phyloP scores from a whole-genome alignment of 306 rosid species.

The Corylus avellana region DNA sequence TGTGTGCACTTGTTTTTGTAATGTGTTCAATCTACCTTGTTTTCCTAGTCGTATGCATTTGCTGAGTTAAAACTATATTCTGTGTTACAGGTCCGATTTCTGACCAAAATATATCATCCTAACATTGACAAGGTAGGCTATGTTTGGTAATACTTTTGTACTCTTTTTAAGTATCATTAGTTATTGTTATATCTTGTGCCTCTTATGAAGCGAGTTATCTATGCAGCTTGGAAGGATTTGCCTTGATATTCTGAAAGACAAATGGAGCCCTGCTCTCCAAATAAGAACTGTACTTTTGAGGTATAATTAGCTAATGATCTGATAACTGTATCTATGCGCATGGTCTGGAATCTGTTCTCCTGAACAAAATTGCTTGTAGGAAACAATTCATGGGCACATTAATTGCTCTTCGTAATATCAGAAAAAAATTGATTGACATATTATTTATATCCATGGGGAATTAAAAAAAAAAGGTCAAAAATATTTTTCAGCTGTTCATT shows the following conservation, averaged over 20 bases:
- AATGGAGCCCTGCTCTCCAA: constrained; percentile 93
- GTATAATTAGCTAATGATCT: constrained; percentile 35
- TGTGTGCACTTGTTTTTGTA: background rate
- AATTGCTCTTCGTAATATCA: background rate
- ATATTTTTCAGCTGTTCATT: background rate
- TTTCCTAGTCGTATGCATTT: constrained; percentile 19
- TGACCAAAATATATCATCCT: constrained; percentile 95
- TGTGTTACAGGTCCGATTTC: constrained; percentile 80
- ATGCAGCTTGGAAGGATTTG: constrained; percentile 89
- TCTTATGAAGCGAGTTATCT: constrained; percentile 14
- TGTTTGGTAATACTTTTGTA: constrained; percentile 15
- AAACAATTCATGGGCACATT: background rate
- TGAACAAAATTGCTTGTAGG: constrained; percentile 10
- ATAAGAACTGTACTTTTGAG: constrained; percentile 92
- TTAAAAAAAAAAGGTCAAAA: background rate
- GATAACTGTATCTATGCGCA: background rate
- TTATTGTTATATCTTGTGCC: constrained; percentile 6
- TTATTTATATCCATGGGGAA: background rate
- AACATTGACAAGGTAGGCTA: constrained; percentile 88
- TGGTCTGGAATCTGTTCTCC: background rate
- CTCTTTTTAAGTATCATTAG: background rate
- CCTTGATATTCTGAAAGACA: constrained; percentile 90
- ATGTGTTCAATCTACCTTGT: background rate
- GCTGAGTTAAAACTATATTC: background rate
- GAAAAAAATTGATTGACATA: background rate